Evolutionary conservation across 2,329 filamentous ascomycete species (phyloP), one percentile per base, ranked within the genome.

Genomic region (Aureobasidium sp.): DNA sequence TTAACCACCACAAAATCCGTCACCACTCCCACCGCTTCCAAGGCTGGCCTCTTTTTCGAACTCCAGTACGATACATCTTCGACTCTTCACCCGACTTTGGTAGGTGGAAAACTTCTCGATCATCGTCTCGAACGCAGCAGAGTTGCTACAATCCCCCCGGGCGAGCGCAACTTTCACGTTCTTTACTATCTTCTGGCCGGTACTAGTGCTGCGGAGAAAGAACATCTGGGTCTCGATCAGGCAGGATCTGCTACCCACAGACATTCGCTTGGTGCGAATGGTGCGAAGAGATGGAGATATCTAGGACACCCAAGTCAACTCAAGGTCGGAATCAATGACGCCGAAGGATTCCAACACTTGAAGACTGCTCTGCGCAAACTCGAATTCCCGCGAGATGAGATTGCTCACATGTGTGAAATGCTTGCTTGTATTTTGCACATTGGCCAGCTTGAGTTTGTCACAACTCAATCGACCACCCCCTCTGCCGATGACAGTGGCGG

Each of bases 1-100:
- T 79, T 98, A 56, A 98, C 93, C 4, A 97, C 93, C 1, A 98
- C 93, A 22, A 98, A 98, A 73, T 95, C 91, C 1, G 84, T 90
- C 29, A 97, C 91, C 1, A 97, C 91, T 0, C 90, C 90, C 1
- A 95, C 89, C 2, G 93, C 93, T 24, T 97, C 91, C 47, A 97
- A 97, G 70, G 86, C 93, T 10, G 93, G 93, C 58, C 79, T 98
- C 14, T 95, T 95, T 67, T 93, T 93, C 68, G 93, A 98, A 69
- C 78, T 98, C 37, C 93, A 98, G 70, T 98, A 98, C 67, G 91
- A 98, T 68, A 95, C 88, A 1, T 83, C 88, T 0, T 85, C 90
- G 0, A 86, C 85, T 0, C 84, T 87, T 22, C 90, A 86, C 63
- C 93, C 93, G 1, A 83, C 90, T 2, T 77, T 98, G 24, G 88